phyloP scores from a whole-genome alignment of 306 rosid species.

The Echinosophora koreensis region DNA sequence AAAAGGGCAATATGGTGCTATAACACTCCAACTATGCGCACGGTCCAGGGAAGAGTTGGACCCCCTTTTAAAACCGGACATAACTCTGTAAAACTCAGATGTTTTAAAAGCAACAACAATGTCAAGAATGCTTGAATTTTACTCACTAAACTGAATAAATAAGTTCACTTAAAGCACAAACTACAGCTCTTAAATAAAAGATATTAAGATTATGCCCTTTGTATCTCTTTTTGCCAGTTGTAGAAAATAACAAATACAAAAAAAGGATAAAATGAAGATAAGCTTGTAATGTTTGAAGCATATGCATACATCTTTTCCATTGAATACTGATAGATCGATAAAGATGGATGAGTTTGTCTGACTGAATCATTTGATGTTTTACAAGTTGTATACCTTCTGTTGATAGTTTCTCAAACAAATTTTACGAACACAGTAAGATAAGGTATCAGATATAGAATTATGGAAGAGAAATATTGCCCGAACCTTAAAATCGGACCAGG shows the following conservation, averaged over 20 bases:
- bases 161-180: background rate
- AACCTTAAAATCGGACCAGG: background rate
- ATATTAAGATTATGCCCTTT: background rate
- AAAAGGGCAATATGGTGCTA: no score
- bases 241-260: background rate
- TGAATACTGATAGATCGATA: no score
- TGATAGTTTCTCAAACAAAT: constrained; percentile 10
- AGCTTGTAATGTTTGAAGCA: background rate
- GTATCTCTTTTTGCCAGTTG: background rate
- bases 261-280: background rate
- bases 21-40: no score
- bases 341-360: background rate
- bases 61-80: background rate
- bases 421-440: background rate
- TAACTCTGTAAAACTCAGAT: background rate
- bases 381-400: background rate
- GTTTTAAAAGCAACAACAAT: constrained; percentile 11
- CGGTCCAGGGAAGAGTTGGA: no score
- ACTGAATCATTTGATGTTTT: constrained; percentile 7
- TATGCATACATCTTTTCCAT: background rate
- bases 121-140: constrained; percentile 5
- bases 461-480: background rate
- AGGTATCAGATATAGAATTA: background rate
- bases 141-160: background rate
- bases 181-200: background rate